Evolutionary conservation across 2,329 filamentous ascomycete genomes (phyloP), one percentile per base, ranked within the genome.

Genomic region (Penicillium sp.): DNA sequence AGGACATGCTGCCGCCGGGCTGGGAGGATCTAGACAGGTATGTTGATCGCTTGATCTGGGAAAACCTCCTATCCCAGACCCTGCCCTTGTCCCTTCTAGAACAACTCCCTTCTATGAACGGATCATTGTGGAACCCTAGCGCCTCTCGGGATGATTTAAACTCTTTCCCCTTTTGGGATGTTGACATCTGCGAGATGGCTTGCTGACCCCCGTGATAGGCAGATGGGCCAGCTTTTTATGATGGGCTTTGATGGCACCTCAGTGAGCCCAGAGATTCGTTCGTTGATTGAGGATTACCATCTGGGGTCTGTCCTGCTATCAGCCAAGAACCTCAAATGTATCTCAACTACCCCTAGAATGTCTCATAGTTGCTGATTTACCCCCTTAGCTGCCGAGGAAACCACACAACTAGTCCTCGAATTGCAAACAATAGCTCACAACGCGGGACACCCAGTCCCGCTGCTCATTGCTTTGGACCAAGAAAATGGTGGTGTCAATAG

Each of bases 401-500:
- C 90, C 20, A 89, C 90, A 29, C 78, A 76, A 56, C 74, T 96
- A 28, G 86, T 95, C 18, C 84, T 92, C 57, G 88, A 96, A 57
- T 73, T 98, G 30, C 92, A 98, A 65, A 88, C 82, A 33, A 90
- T 94, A 58, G 92, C 92, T 25, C 85, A 86, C 58, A 77, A 93
- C 65, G 84, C 90, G 42, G 90, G 90, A 13, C 90, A 96, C 63
- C 83, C 85, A 2, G 82, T 90, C 2, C 92, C 92, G 2, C 70
- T 98, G 12, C 73, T 93, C 37, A 95, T 98, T 53, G 89, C 85
- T 26, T 71, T 96, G 25, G 92, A 96, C 59, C 92, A 98, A 61
- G 92, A 98, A 64, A 96, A 98, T 78, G 92, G 92, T 48, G 89
- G 90, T 2, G 90, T 95, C 62, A 96, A 95, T 69, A 95, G 87